Base-by-base conservation (phyloP, 2,329 filamentous ascomycete genomes). In the Ophiostoma novo-ulmi region DNA sequence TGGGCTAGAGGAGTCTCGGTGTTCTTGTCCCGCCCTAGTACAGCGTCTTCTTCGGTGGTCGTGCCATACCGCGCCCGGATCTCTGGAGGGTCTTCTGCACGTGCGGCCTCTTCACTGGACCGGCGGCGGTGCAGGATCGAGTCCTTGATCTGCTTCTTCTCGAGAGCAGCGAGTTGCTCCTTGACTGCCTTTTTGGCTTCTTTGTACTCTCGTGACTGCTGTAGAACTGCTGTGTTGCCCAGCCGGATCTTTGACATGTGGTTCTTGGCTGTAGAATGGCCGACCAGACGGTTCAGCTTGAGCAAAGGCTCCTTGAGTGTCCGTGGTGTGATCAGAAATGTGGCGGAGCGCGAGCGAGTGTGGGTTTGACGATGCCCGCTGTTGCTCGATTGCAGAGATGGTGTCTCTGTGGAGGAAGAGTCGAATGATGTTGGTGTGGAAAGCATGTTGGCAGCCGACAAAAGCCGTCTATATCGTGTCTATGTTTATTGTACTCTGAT, bases 191-290 rank as follows among this genome's bases (percentile, higher is more conserved):
- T 77, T 39, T 77, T 48, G 17, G 70, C 68, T 1, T 68, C 58
- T 20, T 68, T 77, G 36, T 79, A 68, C 0, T 77, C 75, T 61
- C 64, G 63, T 7, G 78, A 77, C 17, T 77, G 74, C 63, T 80
- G 75, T 44, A 81, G 76, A 6, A 73, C 76, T 2, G 77, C 76
- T 8, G 78, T 77, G 73, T 81, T 77, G 72, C 80, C 80, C 17
- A 81, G 76, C 22, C 77, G 77, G 3, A 78, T 74, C 72, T 79
- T 80, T 35, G 77, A 77, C 58, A 80, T 79, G 73, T 80, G 80
- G 70, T 81, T 80, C 70, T 80, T 80, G 31, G 80, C 79, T 36
- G 77, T 74, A 1, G 78, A 72, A 72, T 81, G 79, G 14, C 80
- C 80, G 65, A 81, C 74, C 20, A 80, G 73, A 61, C 79, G 77